phyloP scores from a whole-genome alignment of 495 filamentous ascomycete species.

The Penicillium ucsense region DNA sequence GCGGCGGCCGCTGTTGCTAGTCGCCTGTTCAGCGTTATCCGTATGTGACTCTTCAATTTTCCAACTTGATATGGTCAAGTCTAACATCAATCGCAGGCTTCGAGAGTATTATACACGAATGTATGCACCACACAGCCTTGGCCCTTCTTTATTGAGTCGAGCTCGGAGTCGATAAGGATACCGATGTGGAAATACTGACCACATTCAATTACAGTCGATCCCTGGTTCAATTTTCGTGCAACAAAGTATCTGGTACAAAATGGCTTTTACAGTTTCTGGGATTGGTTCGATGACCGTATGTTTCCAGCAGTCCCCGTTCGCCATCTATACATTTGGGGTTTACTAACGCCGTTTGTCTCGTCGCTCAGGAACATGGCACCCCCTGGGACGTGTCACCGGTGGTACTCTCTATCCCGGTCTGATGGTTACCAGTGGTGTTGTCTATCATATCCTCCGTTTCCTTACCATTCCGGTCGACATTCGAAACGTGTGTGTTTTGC shows the following conservation, averaged over 20 bases:
- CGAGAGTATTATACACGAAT: slow-evolving; percentile 99
- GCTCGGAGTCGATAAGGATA: slow-evolving; percentile 1
- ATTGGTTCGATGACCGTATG: slow-evolving; percentile 99
- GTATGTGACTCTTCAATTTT: slow-evolving; percentile 43
- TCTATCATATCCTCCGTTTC: slow-evolving; percentile 89
- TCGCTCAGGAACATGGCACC: slow-evolving; percentile 85
- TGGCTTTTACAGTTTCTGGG: slow-evolving; percentile 99
- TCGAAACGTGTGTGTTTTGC: slow-evolving; percentile 94
- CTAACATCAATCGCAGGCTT: slow-evolving; percentile 53
- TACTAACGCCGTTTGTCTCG: slow-evolving; percentile 15
- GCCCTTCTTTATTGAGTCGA: slow-evolving; percentile 3
- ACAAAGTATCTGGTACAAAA: slow-evolving; percentile 94
- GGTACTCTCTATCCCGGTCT: slow-evolving; percentile 97
- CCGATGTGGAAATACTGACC: slow-evolving; percentile 14
- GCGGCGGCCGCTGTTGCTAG: slow-evolving; percentile 88
- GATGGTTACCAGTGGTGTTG: slow-evolving; percentile 97
- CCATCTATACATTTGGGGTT: slow-evolving; percentile 3
- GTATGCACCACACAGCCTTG: slow-evolving; percentile 44
- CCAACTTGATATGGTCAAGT: neutral
- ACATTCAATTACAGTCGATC: slow-evolving; percentile 61
- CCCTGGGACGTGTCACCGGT: slow-evolving; percentile 95
- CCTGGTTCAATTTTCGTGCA: slow-evolving; percentile 99
- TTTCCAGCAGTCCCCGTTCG: slow-evolving; percentile 2
- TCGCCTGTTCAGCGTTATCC: slow-evolving; percentile 95
- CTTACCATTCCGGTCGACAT: slow-evolving; percentile 95